A percentile compares a stretch with the other conserved stretches of the same genome.
phyloP scores from a whole-genome alignment of 768 basidiomycete genomes.

The Mycena vulgaris region DNA sequence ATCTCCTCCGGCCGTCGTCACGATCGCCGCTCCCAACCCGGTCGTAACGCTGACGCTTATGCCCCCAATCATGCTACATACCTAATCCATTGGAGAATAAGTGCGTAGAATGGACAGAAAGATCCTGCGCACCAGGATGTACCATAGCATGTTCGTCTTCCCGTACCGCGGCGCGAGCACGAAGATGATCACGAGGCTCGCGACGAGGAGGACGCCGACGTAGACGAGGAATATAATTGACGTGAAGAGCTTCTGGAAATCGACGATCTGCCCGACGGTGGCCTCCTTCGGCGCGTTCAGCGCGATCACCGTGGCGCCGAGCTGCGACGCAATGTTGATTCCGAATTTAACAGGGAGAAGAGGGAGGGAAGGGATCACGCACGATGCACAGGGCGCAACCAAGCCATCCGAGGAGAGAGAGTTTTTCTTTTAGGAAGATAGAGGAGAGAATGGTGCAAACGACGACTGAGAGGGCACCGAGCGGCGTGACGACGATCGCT shows the following conservation, averaged over 20 bases:
- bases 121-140: constrained; percentile 94
- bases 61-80: constrained; percentile 97
- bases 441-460: constrained; percentile 93
- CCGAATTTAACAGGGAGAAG: background rate
- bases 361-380: background rate
- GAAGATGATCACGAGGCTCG: constrained; percentile 79
- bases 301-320: constrained; percentile 90
- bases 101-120: too few relatives aligned
- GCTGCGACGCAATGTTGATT: constrained; percentile 23
- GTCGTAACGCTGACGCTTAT: constrained; percentile 96
- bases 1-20: constrained; percentile 80
- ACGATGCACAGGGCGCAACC: constrained; percentile 90
- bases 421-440: constrained; percentile 90
- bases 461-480: constrained; percentile 96
- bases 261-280: constrained; percentile 76
- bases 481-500: constrained; percentile 95
- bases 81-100: too few relatives aligned
- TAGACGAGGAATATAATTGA: constrained; percentile 87
- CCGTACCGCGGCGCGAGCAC: constrained; percentile 90
- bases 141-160: constrained; percentile 95
- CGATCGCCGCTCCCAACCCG: constrained; percentile 92
- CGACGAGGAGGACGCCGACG: constrained; percentile 72
- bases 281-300: constrained; percentile 82
- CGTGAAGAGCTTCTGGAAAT: constrained; percentile 86
- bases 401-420: constrained; percentile 97